Conservation (phyloP, 129 eudicot genomes). For the sunflower (Helianthus annuus) region HanXRQr2.0-SUNRISE NC_035444.2:80578709-80579208, state of each 20-base stretch:
- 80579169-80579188: slow-evolving; percentile 62
- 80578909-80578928: slow-evolving; percentile 71
- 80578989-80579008: background rate
- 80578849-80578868: background rate
- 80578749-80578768: background rate
- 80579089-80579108: slow-evolving; percentile 84
- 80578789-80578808: background rate
- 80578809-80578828: background rate
- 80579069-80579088: slow-evolving; percentile 41
- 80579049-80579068: background rate
- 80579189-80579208: background rate
- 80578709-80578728: background rate
- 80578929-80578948: slow-evolving; percentile 80
- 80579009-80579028: background rate
- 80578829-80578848: background rate
- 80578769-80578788: background rate
- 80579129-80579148: slow-evolving; percentile 64
- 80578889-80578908: slow-evolving; percentile 52
- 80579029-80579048: background rate
- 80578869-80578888: background rate
- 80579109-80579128: slow-evolving; percentile 55
- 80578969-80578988: background rate
- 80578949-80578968: slow-evolving; percentile 79
- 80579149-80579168: slow-evolving; percentile 67
- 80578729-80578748: background rate